A percentile compares a stretch with the other conserved stretches of the same genome.
These are phyloP conservation scores for Suhomyces kilbournensis DNA, from an alignment of 805 yeast species.

Conservation along the genomic window DNA sequence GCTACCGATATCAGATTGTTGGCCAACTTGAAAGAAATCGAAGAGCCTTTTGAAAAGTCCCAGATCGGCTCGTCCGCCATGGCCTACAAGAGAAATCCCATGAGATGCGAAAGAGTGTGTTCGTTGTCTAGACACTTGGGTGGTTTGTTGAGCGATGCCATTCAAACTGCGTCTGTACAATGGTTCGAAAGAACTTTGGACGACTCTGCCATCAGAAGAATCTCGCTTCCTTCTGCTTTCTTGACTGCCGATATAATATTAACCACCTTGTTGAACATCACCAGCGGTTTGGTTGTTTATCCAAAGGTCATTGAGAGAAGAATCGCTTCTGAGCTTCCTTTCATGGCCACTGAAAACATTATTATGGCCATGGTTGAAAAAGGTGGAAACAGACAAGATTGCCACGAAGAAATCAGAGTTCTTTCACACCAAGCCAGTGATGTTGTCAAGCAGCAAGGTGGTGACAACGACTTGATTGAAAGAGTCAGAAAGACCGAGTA, in stretches of 20 bases:
- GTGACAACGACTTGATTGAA: constrained; percentile 94
- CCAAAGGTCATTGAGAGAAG: constrained; percentile 98
- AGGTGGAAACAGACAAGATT: constrained; percentile 97
- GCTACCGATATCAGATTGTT: constrained; percentile 95
- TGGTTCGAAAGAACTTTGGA: constrained; percentile 99
- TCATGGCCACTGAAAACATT: constrained; percentile 99
- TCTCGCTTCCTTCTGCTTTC: constrained; percentile 93
- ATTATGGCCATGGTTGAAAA: constrained; percentile 99
- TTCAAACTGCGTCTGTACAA: constrained; percentile 96
- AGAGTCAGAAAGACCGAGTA: constrained; percentile 73
- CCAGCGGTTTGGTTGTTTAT: constrained; percentile 94
- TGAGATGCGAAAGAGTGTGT: constrained; percentile 98
- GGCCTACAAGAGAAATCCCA: constrained; percentile 99
- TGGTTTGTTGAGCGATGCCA: constrained; percentile 85
- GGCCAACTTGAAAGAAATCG: constrained; percentile 95
- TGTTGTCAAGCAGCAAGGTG: constrained; percentile 97
- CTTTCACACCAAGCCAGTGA: constrained; percentile 96
- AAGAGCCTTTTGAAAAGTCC: constrained; percentile 97
- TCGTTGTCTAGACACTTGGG: constrained; percentile 97
- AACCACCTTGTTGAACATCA: constrained; percentile 85
- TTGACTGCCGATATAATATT: constrained; percentile 91
- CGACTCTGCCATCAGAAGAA: constrained; percentile 97
- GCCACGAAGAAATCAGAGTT: constrained; percentile 96
- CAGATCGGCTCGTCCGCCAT: constrained; percentile 98
- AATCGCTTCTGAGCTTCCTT: constrained; percentile 90